Base-by-base conservation (phyloP, 495 filamentous ascomycete species). In the Daldinia childiae region DNA sequence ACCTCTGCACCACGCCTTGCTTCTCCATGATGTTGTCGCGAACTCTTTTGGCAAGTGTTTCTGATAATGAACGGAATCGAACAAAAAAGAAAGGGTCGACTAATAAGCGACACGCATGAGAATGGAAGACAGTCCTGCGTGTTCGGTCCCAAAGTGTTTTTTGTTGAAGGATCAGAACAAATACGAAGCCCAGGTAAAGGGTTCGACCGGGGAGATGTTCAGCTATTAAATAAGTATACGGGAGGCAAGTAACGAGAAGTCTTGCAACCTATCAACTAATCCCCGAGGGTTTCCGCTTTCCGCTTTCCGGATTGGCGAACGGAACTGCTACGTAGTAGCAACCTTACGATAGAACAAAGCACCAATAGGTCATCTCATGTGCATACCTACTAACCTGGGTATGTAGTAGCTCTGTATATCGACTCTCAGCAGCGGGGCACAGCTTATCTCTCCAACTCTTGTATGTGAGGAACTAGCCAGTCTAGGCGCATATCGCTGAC, bases 361-460 rank as follows among this genome's bases (percentile, higher is more conserved):
- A 48, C 43, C 43, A 48, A 48, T 48, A 21, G 21, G 17, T 24
- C 12, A 24, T 21, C 43, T 48, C 0, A 48, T 48, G 17, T 48
- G 14, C 19, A 21, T 21, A 24, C n/a, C 17, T 19, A 48, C 17
- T 24, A 48, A 41, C 39, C 17, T 24, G 24, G 43, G 43, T 48
- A 52, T 12, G 24, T 54, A 54, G 24, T 14, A 26, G 17, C 45
- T 32, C 48, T 39, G 41, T 14, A 50, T 29, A 62, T 36, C 45
- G 27, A 56, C 51, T 41, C 4, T 41, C 4, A 41, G 34, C 50
- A n/a, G 56, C 56, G 56, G 66, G 59, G 67, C 60, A 14, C 29
- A 62, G 62, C 62, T 66, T 66, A 71, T 71, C 68, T 71, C 62
- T 66, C 62, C 67, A 61, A 56, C 38, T 21, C 68, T 62, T 24